Evolutionary conservation across 2,329 filamentous ascomycete species (phyloP).

Genomic region (Lizonia empirigonia): DNA sequence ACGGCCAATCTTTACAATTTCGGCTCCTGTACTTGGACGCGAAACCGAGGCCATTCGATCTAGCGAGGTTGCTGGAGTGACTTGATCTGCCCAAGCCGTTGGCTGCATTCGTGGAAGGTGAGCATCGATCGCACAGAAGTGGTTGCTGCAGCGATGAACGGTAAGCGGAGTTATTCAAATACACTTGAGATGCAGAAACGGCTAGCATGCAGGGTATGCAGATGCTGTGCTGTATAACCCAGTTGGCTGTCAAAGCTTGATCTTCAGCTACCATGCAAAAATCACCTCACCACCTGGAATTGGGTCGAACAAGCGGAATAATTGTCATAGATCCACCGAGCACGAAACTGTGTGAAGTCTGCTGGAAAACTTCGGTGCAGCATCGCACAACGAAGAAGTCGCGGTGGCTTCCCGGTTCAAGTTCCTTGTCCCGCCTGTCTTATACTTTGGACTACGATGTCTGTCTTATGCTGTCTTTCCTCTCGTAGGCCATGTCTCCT

Average conservation of each 20-base stretch:
- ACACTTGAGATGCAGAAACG: conserved; percentile 13
- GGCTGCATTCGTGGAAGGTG: conserved; percentile 6
- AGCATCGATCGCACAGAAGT: conserved; percentile 5
- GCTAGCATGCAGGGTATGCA: conserved; percentile 9
- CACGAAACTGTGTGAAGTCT: too few species aligned
- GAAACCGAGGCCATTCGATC: conserved; percentile 16
- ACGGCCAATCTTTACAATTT: not conserved
- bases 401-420: not conserved
- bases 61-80: conserved; percentile 17
- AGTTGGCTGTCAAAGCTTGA: not conserved
- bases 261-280: too few species aligned
- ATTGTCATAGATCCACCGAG: too few species aligned
- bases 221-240: conserved; percentile 12
- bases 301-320: too few species aligned
- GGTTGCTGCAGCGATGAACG: conserved; percentile 14
- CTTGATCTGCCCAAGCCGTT: conserved; percentile 15
- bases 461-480: not conserved
- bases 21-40: conserved; percentile 12
- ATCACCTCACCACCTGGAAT: too few species aligned
- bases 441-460: not conserved
- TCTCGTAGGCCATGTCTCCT: not conserved
- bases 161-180: conserved; percentile 9
- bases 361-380: not conserved
- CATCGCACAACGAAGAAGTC: not conserved
- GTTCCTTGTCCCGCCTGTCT: not conserved